Percentiles rank a stretch among this genome's conserved stretches.
Evolutionary conservation across 202 grass and related monocot species (phyloP).

Genomic region (Elaeis oleifera): DNA sequence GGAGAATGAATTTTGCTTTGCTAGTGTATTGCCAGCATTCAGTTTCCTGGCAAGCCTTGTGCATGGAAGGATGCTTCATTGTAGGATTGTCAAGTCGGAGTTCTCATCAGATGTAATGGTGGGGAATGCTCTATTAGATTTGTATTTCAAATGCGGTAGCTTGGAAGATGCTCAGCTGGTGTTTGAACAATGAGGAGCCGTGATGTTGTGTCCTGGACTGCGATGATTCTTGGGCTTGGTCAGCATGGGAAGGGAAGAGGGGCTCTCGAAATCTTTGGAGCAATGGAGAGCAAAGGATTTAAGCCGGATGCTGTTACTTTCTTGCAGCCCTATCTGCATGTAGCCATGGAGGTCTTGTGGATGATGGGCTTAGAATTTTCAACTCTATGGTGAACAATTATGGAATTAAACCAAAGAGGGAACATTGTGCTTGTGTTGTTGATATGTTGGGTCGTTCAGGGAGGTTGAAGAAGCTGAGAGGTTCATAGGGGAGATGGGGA

Average conservation of each 20-base stretch:
- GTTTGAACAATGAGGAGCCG: conserved; percentile 5
- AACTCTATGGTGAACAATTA: conserved; percentile 28
- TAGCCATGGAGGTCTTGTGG: conserved; percentile 31
- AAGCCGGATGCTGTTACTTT: conserved; percentile 18
- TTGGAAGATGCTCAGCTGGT: conserved; percentile 11
- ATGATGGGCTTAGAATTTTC: conserved; percentile 35
- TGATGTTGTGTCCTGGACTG: conserved; percentile 31
- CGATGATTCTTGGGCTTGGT: conserved; percentile 28
- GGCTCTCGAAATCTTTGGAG: conserved; percentile 29
- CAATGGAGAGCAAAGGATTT: conserved; percentile 17
- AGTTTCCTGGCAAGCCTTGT: conserved; percentile 20
- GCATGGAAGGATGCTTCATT: conserved; percentile 33
- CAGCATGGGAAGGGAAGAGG: conserved; percentile 28
- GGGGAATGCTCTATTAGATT: conserved; percentile 26
- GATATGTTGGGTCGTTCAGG: conserved; percentile 28
- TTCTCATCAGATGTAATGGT: conserved; percentile 18
- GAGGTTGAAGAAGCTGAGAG: conserved; percentile 31
- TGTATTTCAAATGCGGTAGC: conserved; percentile 50
- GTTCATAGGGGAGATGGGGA: conserved; percentile 21
- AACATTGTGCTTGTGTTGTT: conserved; percentile 38
- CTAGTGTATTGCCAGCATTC: conserved; percentile 22
- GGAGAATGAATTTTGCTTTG: conserved; percentile 36
- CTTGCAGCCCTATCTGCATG: conserved; percentile 31
- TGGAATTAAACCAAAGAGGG: conserved; percentile 22
- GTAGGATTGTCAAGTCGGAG: conserved; percentile 20